Evolutionary conservation across 2,329 filamentous ascomycete genomes (phyloP).

Genomic region (Clathrospora elynae): DNA sequence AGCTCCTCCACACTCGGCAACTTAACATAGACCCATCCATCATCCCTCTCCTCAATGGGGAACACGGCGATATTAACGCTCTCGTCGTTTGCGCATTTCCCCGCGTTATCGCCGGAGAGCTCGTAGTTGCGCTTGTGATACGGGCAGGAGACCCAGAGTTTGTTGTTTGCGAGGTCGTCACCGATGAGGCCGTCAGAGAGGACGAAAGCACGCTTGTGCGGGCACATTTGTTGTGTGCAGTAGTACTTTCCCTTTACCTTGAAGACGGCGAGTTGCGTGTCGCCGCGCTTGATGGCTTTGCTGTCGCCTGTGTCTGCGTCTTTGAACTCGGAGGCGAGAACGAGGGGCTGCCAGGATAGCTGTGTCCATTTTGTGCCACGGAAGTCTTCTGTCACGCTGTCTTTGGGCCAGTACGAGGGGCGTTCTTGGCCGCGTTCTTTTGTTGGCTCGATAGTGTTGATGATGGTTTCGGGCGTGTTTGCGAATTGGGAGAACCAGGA

Average conservation of each 20-base stretch:
- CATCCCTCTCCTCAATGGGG: conserved; percentile 71
- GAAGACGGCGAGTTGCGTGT: conserved; percentile 88
- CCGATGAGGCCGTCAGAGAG: conserved; percentile 84
- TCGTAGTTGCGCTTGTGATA: conserved; percentile 90
- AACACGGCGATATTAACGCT: conserved; percentile 83
- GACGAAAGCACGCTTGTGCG: conserved; percentile 89
- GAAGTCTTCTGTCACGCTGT: conserved; percentile 73
- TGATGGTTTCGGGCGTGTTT: conserved; percentile 72
- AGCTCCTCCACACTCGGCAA: conserved; percentile 81
- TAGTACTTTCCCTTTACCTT: conserved; percentile 80
- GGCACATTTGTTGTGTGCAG: conserved; percentile 92
- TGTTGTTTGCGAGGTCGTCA: conserved; percentile 62
- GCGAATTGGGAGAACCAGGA: conserved; percentile 80
- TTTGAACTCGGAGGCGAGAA: conserved; percentile 71
- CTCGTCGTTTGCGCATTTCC: conserved; percentile 75
- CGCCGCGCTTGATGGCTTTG: conserved; percentile 79
- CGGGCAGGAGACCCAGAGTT: conserved; percentile 85
- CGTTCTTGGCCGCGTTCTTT: conserved; percentile 73
- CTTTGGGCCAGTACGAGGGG: conserved; percentile 78
- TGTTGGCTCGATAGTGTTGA: conserved; percentile 72
- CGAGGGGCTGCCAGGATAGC: conserved; percentile 78
- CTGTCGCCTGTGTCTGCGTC: conserved; percentile 73
- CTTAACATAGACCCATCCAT: conserved; percentile 79
- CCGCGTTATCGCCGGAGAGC: conserved; percentile 67
- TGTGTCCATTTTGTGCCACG: conserved; percentile 68